phyloP scores from a whole-genome alignment of 257 asterid genomes.

The Penstemon davidsonii region DNA sequence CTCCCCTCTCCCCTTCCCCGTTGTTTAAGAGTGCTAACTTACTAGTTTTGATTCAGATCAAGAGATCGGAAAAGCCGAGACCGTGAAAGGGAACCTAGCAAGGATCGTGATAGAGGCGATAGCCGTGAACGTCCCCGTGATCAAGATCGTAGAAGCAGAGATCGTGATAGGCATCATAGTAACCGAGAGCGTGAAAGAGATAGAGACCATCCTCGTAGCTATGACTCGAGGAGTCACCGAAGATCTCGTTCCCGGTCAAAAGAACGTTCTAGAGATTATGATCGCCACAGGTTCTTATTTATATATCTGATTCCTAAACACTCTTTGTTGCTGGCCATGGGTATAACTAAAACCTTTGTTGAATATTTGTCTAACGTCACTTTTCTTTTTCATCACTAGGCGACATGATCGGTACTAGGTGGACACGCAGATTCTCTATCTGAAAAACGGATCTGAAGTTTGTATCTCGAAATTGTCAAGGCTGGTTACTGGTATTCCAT shows the following conservation, averaged over 20 bases:
- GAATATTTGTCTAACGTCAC: not conserved
- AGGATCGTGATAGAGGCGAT: slow-evolving; percentile 65
- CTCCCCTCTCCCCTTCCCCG: not conserved
- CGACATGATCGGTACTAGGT: slow-evolving; percentile 57
- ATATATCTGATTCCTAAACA: not conserved
- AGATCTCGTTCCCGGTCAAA: slow-evolving; percentile 86
- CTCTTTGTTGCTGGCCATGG: not conserved
- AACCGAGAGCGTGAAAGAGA: slow-evolving; percentile 73
- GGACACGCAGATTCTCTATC: slow-evolving; percentile 6
- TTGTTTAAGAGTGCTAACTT: slow-evolving; percentile 19
- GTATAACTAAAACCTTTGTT: not conserved
- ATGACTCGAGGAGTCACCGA: slow-evolving; percentile 76
- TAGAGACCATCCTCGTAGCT: slow-evolving; percentile 63
- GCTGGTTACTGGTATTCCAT: slow-evolving; percentile 17
- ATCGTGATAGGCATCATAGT: slow-evolving; percentile 54
- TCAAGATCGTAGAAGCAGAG: slow-evolving; percentile 68
- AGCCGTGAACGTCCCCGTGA: slow-evolving; percentile 65
- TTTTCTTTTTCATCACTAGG: slow-evolving; percentile 36
- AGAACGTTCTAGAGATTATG: slow-evolving; percentile 87
- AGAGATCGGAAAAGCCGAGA: slow-evolving; percentile 70
- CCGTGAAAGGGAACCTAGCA: slow-evolving; percentile 67
- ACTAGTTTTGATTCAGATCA: slow-evolving; percentile 44
- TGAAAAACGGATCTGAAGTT: slow-evolving; percentile 23
- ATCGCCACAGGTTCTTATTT: slow-evolving; percentile 71
- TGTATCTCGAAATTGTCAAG: slow-evolving; percentile 10